Evolutionary conservation across 2,329 filamentous ascomycete species (phyloP).

Genomic region (Claviceps sp.): DNA sequence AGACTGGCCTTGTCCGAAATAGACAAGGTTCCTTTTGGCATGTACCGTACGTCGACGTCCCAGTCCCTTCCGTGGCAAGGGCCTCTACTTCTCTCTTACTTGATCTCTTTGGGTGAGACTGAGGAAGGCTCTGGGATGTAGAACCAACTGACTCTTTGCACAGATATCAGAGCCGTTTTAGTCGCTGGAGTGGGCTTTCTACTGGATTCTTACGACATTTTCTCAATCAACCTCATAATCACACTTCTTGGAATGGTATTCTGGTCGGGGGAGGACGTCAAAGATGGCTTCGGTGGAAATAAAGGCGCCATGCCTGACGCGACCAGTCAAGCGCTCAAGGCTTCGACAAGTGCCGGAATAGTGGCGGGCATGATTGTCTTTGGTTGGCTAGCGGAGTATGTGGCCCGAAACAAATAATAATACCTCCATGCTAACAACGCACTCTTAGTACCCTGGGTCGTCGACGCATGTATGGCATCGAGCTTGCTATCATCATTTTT

Average conservation of each 20-base stretch:
- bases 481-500: conserved; percentile 59
- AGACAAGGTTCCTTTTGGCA: conserved; percentile 64
- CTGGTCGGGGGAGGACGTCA: conserved; percentile 38
- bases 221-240: conserved; percentile 64
- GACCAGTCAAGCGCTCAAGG: conserved; percentile 64
- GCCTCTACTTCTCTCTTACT: neutral
- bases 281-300: conserved; percentile 36
- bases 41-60: conserved; percentile 39
- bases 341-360: conserved; percentile 67
- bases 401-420: conserved; percentile 2
- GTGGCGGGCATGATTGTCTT: conserved; percentile 67
- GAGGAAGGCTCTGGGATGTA: neutral
- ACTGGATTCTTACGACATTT: conserved; percentile 70
- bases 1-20: conserved; percentile 66
- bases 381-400: conserved; percentile 58
- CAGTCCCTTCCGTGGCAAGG: neutral
- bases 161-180: conserved; percentile 54
- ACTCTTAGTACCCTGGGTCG: conserved; percentile 45
- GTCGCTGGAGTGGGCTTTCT: conserved; percentile 78
- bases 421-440: conserved; percentile 8
- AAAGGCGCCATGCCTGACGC: conserved; percentile 46
- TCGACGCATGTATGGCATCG: conserved; percentile 71
- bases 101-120: neutral
- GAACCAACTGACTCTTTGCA: neutral
- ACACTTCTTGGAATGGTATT: conserved; percentile 64